These are phyloP conservation scores for Porphyrellus cyaneotinctus DNA, from an alignment of 768 basidiomycete genomes.

Conservation along the genomic window DNA sequence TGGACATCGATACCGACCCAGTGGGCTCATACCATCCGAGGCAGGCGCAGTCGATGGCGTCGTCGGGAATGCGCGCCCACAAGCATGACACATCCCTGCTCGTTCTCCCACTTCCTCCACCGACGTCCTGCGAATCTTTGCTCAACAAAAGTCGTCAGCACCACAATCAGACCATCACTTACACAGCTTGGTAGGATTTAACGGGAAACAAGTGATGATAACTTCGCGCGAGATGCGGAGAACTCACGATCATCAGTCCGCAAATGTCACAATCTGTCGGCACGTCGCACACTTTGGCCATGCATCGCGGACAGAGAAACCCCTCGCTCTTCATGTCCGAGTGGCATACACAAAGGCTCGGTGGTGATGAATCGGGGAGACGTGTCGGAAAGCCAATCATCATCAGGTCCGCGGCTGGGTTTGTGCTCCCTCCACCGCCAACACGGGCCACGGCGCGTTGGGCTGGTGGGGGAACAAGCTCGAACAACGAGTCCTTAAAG, in stretches of 20 bases:
- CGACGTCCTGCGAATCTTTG: constrained; percentile 32
- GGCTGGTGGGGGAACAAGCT: constrained; percentile 92
- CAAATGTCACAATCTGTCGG: constrained; percentile 98
- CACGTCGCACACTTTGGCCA: constrained; percentile 92
- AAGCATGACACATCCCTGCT: constrained; percentile 64
- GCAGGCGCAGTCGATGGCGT: constrained; percentile 35
- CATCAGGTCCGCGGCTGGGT: constrained; percentile 86
- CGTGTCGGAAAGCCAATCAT: constrained; percentile 99
- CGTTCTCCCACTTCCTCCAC: constrained; percentile 37
- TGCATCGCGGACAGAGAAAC: constrained; percentile 92
- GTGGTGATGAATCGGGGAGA: constrained; percentile 76
- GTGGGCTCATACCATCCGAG: constrained; percentile 70
- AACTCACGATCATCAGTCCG: constrained; percentile 95
- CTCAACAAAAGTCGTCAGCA: constrained; percentile 2
- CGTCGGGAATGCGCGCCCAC: constrained; percentile 65
- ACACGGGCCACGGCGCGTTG: constrained; percentile 54
- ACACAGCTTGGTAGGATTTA: constrained; percentile 79
- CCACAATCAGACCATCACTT: constrained; percentile 33
- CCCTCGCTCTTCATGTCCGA: constrained; percentile 89
- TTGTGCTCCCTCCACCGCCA: constrained; percentile 41
- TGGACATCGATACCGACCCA: constrained; percentile 86
- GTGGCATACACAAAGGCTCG: constrained; percentile 90
- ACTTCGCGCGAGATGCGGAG: constrained; percentile 93
- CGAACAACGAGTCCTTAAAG: constrained; percentile 93
- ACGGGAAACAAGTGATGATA: constrained; percentile 97